phyloP scores from a whole-genome alignment of 2,329 filamentous ascomycete genomes.

The Colletotrichum acutatum region DNA sequence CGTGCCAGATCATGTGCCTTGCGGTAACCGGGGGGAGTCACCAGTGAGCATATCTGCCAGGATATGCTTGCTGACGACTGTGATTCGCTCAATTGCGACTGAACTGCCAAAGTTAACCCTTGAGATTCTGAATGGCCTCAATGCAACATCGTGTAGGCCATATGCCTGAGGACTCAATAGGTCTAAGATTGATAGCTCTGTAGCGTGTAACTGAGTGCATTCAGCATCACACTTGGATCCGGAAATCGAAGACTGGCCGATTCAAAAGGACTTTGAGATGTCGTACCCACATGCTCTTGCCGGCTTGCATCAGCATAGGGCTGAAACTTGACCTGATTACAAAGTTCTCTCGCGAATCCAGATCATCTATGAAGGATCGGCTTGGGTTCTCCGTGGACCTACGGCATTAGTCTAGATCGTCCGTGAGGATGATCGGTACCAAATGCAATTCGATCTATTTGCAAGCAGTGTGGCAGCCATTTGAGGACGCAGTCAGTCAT shows the following conservation, averaged over 20 bases:
- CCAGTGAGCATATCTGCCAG: conserved; percentile 17
- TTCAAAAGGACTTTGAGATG: neutral
- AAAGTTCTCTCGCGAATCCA: neutral
- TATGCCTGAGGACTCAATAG: neutral
- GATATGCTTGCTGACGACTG: conserved; percentile 4
- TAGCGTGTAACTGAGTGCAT: neutral
- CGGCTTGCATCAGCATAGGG: conserved; percentile 20
- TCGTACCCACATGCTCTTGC: conserved; percentile 3
- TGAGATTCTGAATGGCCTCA: conserved; percentile 19
- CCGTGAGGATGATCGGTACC: neutral
- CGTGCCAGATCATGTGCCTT: conserved; percentile 32
- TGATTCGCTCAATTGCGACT: neutral
- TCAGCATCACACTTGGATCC: neutral
- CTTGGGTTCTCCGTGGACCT: neutral
- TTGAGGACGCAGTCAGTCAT: neutral
- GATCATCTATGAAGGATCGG: neutral
- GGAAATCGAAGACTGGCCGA: neutral
- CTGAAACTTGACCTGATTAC: conserved; percentile 17
- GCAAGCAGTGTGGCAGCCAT: neutral
- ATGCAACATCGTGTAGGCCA: neutral
- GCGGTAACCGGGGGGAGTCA: neutral
- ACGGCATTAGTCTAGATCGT: neutral
- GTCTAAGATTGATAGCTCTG: neutral
- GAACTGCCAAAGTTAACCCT: neutral
- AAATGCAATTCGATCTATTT: neutral